Conservation (phyloP, 148 eudicot species). For the Vaccinium myrtillus region DNA sequence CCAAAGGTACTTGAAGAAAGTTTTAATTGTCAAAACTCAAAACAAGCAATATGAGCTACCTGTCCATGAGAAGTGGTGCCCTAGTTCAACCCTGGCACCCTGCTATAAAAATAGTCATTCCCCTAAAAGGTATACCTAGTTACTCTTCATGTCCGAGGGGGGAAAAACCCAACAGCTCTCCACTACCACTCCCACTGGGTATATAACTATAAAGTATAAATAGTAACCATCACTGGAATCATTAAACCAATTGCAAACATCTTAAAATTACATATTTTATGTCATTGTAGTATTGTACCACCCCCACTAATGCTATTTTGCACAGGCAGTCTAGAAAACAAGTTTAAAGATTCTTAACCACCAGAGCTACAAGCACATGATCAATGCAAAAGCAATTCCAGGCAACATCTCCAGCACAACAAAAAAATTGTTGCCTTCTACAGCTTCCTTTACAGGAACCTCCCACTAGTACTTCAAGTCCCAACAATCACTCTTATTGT, state of each 20-base stretch:
- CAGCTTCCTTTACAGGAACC: background rate
- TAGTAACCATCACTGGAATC: background rate
- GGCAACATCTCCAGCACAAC: background rate
- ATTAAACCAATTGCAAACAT: background rate
- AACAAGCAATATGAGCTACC: background rate
- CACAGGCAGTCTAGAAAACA: background rate
- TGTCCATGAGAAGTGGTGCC: background rate
- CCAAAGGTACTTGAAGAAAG: background rate
- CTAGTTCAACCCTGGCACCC: background rate
- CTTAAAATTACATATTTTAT: background rate
- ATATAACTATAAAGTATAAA: background rate
- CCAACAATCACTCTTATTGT: background rate
- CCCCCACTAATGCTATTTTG: background rate
- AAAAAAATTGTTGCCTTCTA: background rate
- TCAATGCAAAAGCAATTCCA: background rate
- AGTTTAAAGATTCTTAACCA: background rate
- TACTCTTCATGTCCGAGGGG: background rate
- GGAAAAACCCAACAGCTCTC: background rate
- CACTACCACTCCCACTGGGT: background rate
- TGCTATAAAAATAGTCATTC: background rate
- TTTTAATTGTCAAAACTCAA: background rate
- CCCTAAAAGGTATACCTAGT: background rate
- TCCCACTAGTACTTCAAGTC: background rate
- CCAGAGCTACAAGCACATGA: background rate
- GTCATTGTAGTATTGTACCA: background rate